Conservation (phyloP, 2,329 filamentous ascomycete genomes). For the Botrytis galanthina region DNA sequence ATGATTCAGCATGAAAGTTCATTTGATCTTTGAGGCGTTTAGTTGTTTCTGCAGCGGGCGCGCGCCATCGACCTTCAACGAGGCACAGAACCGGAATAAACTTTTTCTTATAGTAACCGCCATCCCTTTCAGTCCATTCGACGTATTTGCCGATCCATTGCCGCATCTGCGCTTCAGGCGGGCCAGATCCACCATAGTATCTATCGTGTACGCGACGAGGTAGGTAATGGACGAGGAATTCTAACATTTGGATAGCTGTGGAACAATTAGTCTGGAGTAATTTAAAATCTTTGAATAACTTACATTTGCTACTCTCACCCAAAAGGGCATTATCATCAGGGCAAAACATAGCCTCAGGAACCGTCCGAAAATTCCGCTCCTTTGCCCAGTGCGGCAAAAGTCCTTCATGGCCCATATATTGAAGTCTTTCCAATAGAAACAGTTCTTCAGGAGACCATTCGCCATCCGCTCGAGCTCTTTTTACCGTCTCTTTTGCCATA, state of each 20-base stretch:
- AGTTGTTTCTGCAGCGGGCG: conserved; percentile 25
- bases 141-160: conserved; percentile 37
- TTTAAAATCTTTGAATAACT: conserved; percentile 1
- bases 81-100: conserved; percentile 35
- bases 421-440: conserved; percentile 35
- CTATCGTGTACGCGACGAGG: conserved; percentile 33
- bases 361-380: conserved; percentile 35
- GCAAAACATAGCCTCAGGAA: conserved; percentile 35
- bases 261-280: conserved; percentile 18
- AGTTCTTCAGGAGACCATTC: conserved; percentile 37
- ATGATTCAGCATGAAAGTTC: conserved; percentile 32
- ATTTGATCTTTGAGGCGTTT: conserved; percentile 33
- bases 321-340: conserved; percentile 31
- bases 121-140: conserved; percentile 39
- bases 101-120: conserved; percentile 33
- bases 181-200: conserved; percentile 24
- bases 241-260: conserved; percentile 33
- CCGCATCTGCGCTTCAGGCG: conserved; percentile 33
- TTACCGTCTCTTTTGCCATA: conserved; percentile 29
- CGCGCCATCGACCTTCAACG: conserved; percentile 27
- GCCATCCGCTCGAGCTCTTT: conserved; percentile 29
- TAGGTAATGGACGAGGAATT: conserved; percentile 29
- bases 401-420: conserved; percentile 36
- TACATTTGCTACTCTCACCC: conserved; percentile 34
- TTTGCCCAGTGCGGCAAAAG: conserved; percentile 35